Conservation (phyloP, 2,329 filamentous ascomycete species). For the Magnaporthiopsis rhizophila region DNA sequence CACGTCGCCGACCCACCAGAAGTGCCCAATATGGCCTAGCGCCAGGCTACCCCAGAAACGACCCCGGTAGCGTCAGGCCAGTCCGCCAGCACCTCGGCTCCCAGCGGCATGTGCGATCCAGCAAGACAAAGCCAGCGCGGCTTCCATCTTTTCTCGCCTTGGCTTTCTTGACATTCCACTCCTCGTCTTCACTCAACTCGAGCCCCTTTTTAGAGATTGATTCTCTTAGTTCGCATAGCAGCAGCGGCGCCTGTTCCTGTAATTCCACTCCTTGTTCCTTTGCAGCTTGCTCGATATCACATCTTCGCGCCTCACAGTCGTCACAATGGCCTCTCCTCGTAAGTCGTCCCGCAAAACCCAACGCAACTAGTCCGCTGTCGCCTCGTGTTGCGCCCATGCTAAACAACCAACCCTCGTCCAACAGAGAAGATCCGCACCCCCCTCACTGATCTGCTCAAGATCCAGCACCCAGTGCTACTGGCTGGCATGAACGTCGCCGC, state of each 20-base stretch:
- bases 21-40: conserved; percentile 7
- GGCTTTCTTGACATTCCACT: conserved; percentile 1
- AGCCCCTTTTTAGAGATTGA: not conserved
- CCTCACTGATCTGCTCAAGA: conserved; percentile 92
- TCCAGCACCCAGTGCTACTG: conserved; percentile 91
- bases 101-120: conserved; percentile 15
- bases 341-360: conserved; percentile 29
- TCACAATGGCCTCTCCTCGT: conserved; percentile 73
- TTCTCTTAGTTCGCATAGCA: not conserved
- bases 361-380: conserved; percentile 6
- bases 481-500: conserved; percentile 99
- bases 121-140: not conserved
- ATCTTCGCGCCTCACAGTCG: not conserved
- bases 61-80: not conserved
- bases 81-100: conserved; percentile 14
- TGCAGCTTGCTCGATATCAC: not conserved
- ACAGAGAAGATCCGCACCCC: conserved; percentile 84
- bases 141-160: conserved; percentile 6
- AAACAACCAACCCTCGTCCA: not conserved
- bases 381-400: not conserved
- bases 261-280: not conserved
- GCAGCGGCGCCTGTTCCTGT: not conserved
- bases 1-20: conserved; percentile 1
- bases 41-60: not conserved
- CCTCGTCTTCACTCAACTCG: not conserved